These are phyloP conservation scores for Taxillus chinensis DNA, from an alignment of 164 flowering plant genomes.

Conservation along the genomic window DNA sequence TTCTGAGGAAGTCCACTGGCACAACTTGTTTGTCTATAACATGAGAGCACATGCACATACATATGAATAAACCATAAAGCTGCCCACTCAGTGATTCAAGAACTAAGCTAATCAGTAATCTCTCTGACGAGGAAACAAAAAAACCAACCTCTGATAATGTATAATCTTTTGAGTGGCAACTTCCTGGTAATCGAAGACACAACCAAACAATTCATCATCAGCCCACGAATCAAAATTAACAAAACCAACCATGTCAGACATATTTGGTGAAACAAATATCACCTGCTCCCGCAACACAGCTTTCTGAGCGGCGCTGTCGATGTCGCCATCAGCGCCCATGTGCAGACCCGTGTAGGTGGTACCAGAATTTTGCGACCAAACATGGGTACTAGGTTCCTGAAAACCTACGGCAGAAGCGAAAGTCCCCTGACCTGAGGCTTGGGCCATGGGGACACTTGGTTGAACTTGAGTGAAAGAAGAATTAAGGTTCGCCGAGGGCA, in stretches of 20 bases:
- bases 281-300: conserved; percentile 82
- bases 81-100: background rate
- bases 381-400: background rate
- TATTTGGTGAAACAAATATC: background rate
- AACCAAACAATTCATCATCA: background rate
- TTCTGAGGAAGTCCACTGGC: conserved; percentile 29
- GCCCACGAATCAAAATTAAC: background rate
- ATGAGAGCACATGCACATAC: conserved; percentile 3
- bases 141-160: conserved; percentile 52
- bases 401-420: background rate
- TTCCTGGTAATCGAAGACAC: conserved; percentile 39
- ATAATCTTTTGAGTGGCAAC: conserved; percentile 61
- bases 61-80: background rate
- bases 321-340: conserved; percentile 18
- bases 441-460: too few relatives aligned
- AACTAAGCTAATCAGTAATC: background rate
- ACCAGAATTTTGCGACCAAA: background rate
- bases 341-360: background rate
- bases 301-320: conserved; percentile 62
- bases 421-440: too few relatives aligned
- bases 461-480: too few relatives aligned
- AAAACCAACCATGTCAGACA: background rate
- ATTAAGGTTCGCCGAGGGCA: too few relatives aligned
- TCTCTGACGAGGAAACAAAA: background rate
- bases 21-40: conserved; percentile 40